These are phyloP conservation scores for Globisporangium polare DNA, from an alignment of 352 stramenopile genomes.

Conservation along the genomic window DNA sequence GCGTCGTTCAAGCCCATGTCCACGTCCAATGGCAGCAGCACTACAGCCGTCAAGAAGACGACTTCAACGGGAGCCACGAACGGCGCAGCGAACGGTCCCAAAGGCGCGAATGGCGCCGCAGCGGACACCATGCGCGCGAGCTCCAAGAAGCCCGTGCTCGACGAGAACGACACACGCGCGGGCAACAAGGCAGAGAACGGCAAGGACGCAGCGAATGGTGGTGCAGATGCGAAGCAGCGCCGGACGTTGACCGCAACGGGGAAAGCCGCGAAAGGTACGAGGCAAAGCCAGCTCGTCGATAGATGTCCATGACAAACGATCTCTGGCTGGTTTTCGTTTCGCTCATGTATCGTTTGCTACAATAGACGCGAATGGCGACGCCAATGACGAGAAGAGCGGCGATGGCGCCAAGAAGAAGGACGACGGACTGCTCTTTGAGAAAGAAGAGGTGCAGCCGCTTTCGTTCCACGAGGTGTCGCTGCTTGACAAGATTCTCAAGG, in stretches of 20 bases:
- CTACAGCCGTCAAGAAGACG: constrained; percentile 43
- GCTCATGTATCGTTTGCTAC: neutral
- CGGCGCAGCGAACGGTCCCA: neutral
- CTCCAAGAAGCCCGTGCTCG: constrained; percentile 14
- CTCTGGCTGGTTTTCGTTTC: neutral
- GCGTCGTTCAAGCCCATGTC: constrained; percentile 63
- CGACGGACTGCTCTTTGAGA: constrained; percentile 66
- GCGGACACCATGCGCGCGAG: constrained; percentile 15
- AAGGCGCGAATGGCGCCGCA: neutral
- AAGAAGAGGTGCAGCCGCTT: constrained; percentile 57
- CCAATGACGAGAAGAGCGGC: constrained; percentile 14
- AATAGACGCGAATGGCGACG: constrained; percentile 7
- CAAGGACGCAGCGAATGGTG: constrained; percentile 2
- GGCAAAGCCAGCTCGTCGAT: neutral
- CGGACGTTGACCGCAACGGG: constrained; percentile 3
- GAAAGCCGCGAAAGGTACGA: constrained; percentile 18
- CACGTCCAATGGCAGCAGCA: constrained; percentile 1
- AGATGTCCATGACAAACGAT: neutral
- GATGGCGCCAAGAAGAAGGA: constrained; percentile 20
- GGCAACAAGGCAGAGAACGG: constrained; percentile 17
- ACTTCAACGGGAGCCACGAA: neutral
- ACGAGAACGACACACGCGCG: constrained; percentile 7
- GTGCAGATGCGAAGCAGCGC: constrained; percentile 12
- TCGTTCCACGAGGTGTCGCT: constrained; percentile 68
- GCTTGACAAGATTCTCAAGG: constrained; percentile 77